Base-by-base conservation (phyloP, 2,329 filamentous ascomycete genomes). In the Dactylonectria macrodidyma region DNA sequence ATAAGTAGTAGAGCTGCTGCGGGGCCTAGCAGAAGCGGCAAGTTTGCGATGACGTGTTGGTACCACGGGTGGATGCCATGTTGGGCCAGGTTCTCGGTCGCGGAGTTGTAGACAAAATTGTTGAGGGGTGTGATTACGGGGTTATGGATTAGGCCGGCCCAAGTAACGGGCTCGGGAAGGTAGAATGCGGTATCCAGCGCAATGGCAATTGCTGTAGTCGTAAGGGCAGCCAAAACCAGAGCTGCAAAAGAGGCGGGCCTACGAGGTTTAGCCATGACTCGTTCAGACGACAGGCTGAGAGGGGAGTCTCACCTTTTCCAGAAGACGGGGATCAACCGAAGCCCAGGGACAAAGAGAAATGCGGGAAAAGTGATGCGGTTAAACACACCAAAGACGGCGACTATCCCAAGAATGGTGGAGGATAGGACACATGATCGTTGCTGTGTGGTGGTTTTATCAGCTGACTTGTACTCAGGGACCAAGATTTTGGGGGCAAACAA, bases 341-440 rank as follows among this genome's bases (percentile, higher is more conserved):
- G 84, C 41, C 92, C 92, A 60, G 96, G 95, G 78, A 98, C 90
- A 66, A 97, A 80, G 69, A 99, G 83, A 80, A 97, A 99, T 14
- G 95, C 95, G 52, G 95, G 95, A 80, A 98, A 98, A 10, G 96
- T 99, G 77, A 98, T 98, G 72, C 96, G 91, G 82, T 98, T 99
- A 83, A 99, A 99, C 66, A 95, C 84, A 57, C 96, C 96, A 76
- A 96, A 93, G 14, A 97, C 92, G 59, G 89, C 87, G 62, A 98
- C 89, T 68, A 95, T 90, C 34, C 94, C 94, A 47, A 99, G 89
- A 48, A 96, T 86, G 47, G 90, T 88, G 65, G 93, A 95, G 22
- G 95, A 91, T 73, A 94, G 84, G 64, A 94, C 85, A 55, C 94
- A 93, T 64, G 93, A 92, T 76, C 89, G 90, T 82, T 95, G 90